Evolutionary conservation across 2,329 filamentous ascomycete species (phyloP).

Genomic region (Phialophora expanda): DNA sequence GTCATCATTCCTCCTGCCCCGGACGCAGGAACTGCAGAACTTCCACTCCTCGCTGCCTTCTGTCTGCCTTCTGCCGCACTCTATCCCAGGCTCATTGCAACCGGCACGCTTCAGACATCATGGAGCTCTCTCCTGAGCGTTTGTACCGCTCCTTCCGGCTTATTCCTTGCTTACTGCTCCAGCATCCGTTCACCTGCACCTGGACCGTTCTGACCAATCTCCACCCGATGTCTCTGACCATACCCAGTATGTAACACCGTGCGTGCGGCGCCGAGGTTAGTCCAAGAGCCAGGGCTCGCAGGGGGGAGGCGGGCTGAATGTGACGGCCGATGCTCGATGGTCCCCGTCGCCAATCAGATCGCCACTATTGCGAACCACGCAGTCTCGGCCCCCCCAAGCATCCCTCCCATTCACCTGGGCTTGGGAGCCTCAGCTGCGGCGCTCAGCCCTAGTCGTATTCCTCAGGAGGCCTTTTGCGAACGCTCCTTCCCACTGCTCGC

Average conservation of each 20-base stretch:
- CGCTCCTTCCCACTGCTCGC: conserved; percentile 20
- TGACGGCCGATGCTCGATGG: conserved; percentile 6
- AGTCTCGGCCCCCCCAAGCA: conserved; percentile 24
- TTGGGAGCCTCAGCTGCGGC: conserved; percentile 31
- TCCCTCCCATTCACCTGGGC: conserved; percentile 19
- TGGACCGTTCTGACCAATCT: conserved; percentile 18
- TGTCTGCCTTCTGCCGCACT: neutral
- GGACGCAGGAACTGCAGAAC: neutral
- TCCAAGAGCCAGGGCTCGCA: conserved; percentile 12
- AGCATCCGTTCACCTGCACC: neutral
- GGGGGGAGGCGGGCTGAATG: conserved; percentile 22
- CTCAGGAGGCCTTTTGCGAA: conserved; percentile 19
- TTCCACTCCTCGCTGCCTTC: neutral
- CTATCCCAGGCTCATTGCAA: neutral
- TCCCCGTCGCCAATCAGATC: conserved; percentile 22
- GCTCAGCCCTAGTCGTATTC: conserved; percentile 30
- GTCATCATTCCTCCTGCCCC: neutral
- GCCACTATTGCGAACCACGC: conserved; percentile 20
- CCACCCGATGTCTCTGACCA: conserved; percentile 19
- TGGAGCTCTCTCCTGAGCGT: neutral
- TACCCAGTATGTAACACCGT: conserved; percentile 10
- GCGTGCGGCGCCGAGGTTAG: conserved; percentile 20
- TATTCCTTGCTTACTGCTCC: conserved; percentile 19
- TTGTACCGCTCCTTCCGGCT: conserved; percentile 5
- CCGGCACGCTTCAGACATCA: neutral